Base-by-base conservation (phyloP, 495 filamentous ascomycete genomes). In the Jackrogersella multiformis region DNA sequence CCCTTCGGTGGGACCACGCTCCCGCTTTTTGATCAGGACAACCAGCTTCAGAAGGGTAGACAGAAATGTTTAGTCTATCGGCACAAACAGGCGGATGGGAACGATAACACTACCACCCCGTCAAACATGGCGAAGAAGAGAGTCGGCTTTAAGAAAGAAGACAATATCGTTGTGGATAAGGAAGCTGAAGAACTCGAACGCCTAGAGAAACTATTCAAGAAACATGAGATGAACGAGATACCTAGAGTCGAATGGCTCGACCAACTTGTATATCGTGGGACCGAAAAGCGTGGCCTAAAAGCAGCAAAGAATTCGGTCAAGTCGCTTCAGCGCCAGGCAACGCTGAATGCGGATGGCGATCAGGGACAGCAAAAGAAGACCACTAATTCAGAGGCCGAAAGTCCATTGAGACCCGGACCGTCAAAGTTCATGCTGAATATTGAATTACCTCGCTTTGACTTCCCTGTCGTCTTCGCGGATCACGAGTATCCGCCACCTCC, bases 201-300 rank as follows among this genome's bases (percentile, higher is more conserved):
- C 13, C 81, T 97, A 39, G 92, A 96, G 73, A 88, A 87, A 53
- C 72, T 97, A 45, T 90, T 99, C 70, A 99, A 99, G 80, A 96
- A 97, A 75, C 96, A 97, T 70, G 95, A 99, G 74, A 95, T 97
- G 88, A 92, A 92, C 20, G 94, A 98, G 70, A 94, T 99, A 12
- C 88, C 91, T 2, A 85, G 91, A 13, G 89, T 95, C 42, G 93
- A 96, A 73, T 98, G 95, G 95, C 85, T 99, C 51, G 95, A 99
- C 73, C 90, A 93, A 65, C 82, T 98, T 61, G 92, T 96, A 5
- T 97, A 96, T 73, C 89, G 93, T 36, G 88, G 89, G 41, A 82
- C 95, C 49, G 93, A 96, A 76, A 93, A 89, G 78, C 84, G 88
- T 56, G 88, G 89, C 49, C 70, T 85, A 5, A 84, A 87, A 64